Conservation (phyloP, 2,329 filamentous ascomycete species). For the Neofusicoccum kwambonambiense region DNA sequence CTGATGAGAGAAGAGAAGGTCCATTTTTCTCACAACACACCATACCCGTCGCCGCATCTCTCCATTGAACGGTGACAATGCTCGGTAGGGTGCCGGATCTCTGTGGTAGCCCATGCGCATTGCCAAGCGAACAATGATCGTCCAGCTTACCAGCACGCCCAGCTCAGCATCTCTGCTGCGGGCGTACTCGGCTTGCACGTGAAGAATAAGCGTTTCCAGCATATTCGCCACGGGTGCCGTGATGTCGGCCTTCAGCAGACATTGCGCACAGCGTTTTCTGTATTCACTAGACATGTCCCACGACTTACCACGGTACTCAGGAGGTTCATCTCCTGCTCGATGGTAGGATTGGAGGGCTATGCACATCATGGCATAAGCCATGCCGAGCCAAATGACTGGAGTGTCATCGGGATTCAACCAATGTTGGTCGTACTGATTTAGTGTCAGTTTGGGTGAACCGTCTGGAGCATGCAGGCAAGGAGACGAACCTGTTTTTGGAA, state of each 20-base stretch:
- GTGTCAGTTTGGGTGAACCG: background rate
- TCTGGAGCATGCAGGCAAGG: background rate
- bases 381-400: conserved; percentile 73
- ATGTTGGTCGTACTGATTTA: conserved; percentile 57
- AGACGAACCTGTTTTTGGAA: conserved; percentile 57
- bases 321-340: conserved; percentile 75
- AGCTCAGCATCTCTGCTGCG: conserved; percentile 72
- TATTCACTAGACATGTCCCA: conserved; percentile 55
- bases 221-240: conserved; percentile 72
- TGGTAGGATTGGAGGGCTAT: conserved; percentile 77
- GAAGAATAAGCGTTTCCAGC: conserved; percentile 74
- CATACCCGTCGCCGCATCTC: conserved; percentile 66
- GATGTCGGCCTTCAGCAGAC: conserved; percentile 72
- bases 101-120: conserved; percentile 78
- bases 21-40: conserved; percentile 70
- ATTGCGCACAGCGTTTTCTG: conserved; percentile 72
- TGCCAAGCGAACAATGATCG: conserved; percentile 60
- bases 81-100: conserved; percentile 71
- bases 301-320: conserved; percentile 70
- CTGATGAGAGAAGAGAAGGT: conserved; percentile 76
- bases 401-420: conserved; percentile 74
- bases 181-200: conserved; percentile 73
- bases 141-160: conserved; percentile 60
- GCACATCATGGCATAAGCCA: conserved; percentile 74
- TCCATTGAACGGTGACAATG: conserved; percentile 70